phyloP scores from a whole-genome alignment of 2,329 filamentous ascomycete species.

The Colletotrichum costaricense region DNA sequence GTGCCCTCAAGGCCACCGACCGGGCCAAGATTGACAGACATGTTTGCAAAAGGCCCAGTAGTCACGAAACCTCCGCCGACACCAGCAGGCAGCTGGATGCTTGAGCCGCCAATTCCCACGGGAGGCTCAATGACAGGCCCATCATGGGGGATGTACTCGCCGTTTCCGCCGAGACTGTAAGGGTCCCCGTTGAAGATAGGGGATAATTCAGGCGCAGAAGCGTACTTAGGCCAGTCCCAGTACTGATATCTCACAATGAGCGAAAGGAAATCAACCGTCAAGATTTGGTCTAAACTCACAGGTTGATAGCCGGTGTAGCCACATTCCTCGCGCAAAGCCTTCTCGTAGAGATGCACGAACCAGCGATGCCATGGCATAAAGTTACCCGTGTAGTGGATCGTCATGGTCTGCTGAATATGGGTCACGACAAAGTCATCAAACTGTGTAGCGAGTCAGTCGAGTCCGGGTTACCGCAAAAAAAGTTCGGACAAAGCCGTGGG shows the following conservation, averaged over 20 bases:
- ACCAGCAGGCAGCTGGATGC: conserved; percentile 49
- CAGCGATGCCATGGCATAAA: conserved; percentile 58
- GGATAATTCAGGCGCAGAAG: conserved; percentile 2
- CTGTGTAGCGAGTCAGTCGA: neutral
- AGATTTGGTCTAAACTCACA: conserved; percentile 32
- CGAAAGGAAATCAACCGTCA: neutral
- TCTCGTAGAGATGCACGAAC: conserved; percentile 52
- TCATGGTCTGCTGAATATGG: conserved; percentile 43
- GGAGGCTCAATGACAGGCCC: conserved; percentile 42
- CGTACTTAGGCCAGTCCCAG: conserved; percentile 49
- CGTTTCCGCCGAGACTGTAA: conserved; percentile 50
- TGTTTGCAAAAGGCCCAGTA: conserved; percentile 56
- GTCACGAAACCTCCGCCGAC: conserved; percentile 63
- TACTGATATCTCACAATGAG: conserved; percentile 38
- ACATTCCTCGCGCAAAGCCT: conserved; percentile 53
- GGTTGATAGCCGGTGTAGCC: conserved; percentile 53
- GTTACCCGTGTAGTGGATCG: conserved; percentile 43
- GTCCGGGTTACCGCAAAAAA: too few relatives aligned
- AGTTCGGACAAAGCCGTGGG: too few relatives aligned
- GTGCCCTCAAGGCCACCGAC: conserved; percentile 39
- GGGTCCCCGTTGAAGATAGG: conserved; percentile 35
- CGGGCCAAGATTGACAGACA: conserved; percentile 49
- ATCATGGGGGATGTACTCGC: conserved; percentile 44
- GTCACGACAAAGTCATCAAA: conserved; percentile 48
- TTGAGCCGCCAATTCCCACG: conserved; percentile 26